A percentile compares a stretch with the other conserved stretches of the same genome.
These are phyloP conservation scores for Claviceps africana DNA, from an alignment of 2,329 filamentous ascomycete genomes.

Conservation along the genomic window DNA sequence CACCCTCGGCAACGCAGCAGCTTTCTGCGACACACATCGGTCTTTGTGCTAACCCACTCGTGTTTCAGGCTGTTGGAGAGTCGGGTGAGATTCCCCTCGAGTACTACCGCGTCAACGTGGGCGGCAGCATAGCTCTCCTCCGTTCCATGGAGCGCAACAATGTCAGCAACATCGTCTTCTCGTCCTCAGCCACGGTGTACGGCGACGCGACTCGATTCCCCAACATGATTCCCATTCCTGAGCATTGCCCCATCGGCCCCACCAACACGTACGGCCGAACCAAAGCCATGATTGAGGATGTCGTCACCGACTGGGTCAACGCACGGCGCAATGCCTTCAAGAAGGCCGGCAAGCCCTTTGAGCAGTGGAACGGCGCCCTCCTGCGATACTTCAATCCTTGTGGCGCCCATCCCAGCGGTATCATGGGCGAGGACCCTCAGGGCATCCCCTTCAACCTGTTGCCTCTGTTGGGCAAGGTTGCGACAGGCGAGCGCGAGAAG, in stretches of 20 bases:
- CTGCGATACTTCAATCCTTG: slow-evolving; percentile 97
- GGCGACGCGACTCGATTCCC: slow-evolving; percentile 91
- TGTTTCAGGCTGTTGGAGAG: slow-evolving; percentile 73
- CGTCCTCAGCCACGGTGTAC: slow-evolving; percentile 94
- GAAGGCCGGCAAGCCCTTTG: slow-evolving; percentile 63
- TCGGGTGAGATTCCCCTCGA: slow-evolving; percentile 87
- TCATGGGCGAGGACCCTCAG: slow-evolving; percentile 97
- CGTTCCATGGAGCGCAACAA: slow-evolving; percentile 78
- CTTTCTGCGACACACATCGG: background rate
- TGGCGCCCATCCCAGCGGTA: slow-evolving; percentile 82
- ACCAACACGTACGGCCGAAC: slow-evolving; percentile 98
- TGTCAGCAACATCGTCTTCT: slow-evolving; percentile 96
- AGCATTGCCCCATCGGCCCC: slow-evolving; percentile 87
- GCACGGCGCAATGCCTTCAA: slow-evolving; percentile 70
- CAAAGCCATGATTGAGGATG: slow-evolving; percentile 79
- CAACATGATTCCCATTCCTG: slow-evolving; percentile 98
- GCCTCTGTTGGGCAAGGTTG: slow-evolving; percentile 86
- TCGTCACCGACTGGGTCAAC: slow-evolving; percentile 83
- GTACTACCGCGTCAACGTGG: slow-evolving; percentile 96
- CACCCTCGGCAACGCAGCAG: background rate
- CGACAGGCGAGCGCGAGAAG: slow-evolving; percentile 88
- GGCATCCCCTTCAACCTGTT: slow-evolving; percentile 93
- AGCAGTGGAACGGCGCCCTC: slow-evolving; percentile 85
- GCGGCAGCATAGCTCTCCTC: slow-evolving; percentile 77
- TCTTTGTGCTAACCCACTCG: background rate